A percentile compares a stretch with the other conserved stretches of the same genome.
Conservation (phyloP, 306 rosid species). For the Cucurbita ficifolia region DNA sequence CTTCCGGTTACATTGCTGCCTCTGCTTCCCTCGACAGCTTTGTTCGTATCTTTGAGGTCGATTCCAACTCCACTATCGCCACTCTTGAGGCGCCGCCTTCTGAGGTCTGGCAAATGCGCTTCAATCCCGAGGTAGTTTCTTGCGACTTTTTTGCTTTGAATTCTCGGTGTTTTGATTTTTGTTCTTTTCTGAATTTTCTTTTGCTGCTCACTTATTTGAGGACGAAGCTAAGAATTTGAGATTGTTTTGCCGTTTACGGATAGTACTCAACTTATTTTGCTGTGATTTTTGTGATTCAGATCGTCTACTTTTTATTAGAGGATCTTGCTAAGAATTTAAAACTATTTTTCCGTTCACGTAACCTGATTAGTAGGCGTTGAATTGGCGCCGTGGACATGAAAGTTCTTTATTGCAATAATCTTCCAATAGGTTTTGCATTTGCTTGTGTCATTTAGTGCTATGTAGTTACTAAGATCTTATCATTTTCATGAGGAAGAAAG, state of each 20-base stretch:
- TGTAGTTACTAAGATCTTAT: background rate
- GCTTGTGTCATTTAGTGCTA: background rate
- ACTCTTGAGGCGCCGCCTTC: slow-evolving; percentile 96
- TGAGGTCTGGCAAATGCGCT: slow-evolving; percentile 94
- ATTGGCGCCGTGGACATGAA: background rate
- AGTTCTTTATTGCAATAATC: background rate
- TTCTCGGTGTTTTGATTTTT: background rate
- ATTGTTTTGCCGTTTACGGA: background rate
- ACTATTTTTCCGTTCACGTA: background rate
- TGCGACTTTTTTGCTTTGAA: background rate
- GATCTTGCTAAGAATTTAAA: background rate
- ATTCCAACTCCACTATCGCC: slow-evolving; percentile 70
- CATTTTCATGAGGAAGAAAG: background rate
- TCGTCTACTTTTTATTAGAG: background rate
- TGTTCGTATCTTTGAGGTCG: slow-evolving; percentile 77
- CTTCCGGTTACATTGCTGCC: slow-evolving; percentile 73
- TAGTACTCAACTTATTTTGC: background rate
- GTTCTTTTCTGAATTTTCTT: background rate
- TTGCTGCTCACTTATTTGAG: background rate
- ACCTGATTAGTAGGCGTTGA: background rate
- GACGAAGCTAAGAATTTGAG: background rate
- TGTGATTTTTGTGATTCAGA: too few relatives aligned
- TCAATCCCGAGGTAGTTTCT: slow-evolving; percentile 59
- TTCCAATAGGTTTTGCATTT: background rate
- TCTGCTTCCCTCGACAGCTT: slow-evolving; percentile 95